phyloP scores from a whole-genome alignment of 352 stramenopile genomes.

The Globisporangium iwayamae region DNA sequence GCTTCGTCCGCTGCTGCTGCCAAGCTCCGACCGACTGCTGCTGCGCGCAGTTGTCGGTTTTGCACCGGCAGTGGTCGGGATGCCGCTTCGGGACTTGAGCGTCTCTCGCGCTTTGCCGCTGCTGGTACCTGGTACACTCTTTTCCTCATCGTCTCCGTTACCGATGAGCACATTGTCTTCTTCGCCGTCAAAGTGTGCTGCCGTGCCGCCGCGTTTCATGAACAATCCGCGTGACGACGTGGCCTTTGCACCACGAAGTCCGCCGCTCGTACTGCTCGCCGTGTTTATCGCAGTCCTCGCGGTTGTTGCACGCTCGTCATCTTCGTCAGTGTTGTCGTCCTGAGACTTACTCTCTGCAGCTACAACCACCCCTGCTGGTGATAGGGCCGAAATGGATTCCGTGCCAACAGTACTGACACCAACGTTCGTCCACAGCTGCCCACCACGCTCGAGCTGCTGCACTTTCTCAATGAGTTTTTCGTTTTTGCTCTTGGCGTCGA shows the following conservation, averaged over 20 bases:
- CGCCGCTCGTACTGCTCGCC: conserved; percentile 2
- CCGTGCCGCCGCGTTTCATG: conserved; percentile 36
- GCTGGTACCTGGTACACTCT: neutral
- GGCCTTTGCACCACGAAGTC: conserved; percentile 23
- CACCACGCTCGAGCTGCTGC: conserved; percentile 60
- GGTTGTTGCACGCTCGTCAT: neutral
- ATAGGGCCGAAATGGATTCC: neutral
- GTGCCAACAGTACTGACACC: conserved; percentile 2
- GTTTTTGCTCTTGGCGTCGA: conserved; percentile 70
- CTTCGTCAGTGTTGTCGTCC: conserved; percentile 15
- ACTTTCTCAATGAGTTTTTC: conserved; percentile 67
- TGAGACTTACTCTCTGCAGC: conserved; percentile 12
- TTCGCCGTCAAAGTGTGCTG: conserved; percentile 29
- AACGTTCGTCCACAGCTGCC: conserved; percentile 64
- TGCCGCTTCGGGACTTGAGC: conserved; percentile 17
- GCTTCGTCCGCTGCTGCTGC: conserved; percentile 10
- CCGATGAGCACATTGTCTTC: conserved; percentile 71
- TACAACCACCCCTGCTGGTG: neutral
- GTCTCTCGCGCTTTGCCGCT: neutral
- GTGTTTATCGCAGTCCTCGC: conserved; percentile 2
- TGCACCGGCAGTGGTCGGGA: neutral
- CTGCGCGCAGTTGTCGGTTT: neutral
- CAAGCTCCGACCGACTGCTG: conserved; percentile 4
- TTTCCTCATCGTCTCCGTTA: conserved; percentile 35
- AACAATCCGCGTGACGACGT: conserved; percentile 58